phyloP scores from a whole-genome alignment of 2,329 filamentous ascomycete genomes.

The Xenosphaeropsis pyriputrescens region DNA sequence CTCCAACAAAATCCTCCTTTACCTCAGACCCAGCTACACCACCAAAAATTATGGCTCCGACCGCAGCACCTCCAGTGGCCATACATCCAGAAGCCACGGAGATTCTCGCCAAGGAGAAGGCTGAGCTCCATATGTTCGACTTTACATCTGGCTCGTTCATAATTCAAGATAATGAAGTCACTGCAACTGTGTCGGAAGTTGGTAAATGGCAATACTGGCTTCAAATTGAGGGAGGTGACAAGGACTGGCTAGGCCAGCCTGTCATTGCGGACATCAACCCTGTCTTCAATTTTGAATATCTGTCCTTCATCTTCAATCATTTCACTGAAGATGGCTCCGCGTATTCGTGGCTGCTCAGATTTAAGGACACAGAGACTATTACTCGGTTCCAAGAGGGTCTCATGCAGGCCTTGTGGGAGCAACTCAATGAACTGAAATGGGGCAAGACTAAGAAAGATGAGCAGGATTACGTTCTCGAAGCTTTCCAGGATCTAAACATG shows the following conservation, averaged over 20 bases:
- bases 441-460: constrained; percentile 83
- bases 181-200: constrained; percentile 69
- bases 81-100: constrained; percentile 54
- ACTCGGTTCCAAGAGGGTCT: constrained; percentile 86
- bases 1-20: constrained; percentile 12
- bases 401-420: constrained; percentile 94
- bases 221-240: constrained; percentile 61
- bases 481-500: constrained; percentile 89
- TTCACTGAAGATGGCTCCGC: constrained; percentile 79
- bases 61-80: constrained; percentile 43
- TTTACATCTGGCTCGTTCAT: constrained; percentile 78
- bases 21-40: constrained; percentile 3
- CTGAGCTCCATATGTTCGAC: constrained; percentile 88
- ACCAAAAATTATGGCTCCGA: constrained; percentile 28
- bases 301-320: constrained; percentile 99
- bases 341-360: constrained; percentile 89
- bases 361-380: constrained; percentile 67
- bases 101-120: constrained; percentile 58
- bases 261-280: constrained; percentile 89
- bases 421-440: constrained; percentile 90
- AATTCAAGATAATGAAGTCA: constrained; percentile 59
- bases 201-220: constrained; percentile 95
- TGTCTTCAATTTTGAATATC: constrained; percentile 96
- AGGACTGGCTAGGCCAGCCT: constrained; percentile 75
- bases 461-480: constrained; percentile 85